Percentiles rank a stretch among this genome's conserved stretches.
phyloP scores from a whole-genome alignment of 352 stramenopile genomes.

The Pythium coloratum region DNA sequence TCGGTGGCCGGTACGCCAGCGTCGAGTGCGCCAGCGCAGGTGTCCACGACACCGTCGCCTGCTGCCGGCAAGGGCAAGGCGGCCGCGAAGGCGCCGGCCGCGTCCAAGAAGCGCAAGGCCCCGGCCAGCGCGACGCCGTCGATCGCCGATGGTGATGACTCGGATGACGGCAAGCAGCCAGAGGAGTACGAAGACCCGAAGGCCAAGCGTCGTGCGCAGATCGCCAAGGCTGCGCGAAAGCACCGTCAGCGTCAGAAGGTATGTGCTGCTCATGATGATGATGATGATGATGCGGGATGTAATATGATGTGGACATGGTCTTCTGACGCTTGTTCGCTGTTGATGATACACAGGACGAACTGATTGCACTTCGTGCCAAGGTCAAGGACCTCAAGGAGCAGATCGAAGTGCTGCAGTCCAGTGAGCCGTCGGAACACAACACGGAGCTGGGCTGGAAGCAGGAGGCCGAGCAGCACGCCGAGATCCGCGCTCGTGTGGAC shows the following conservation, averaged over 20 bases:
- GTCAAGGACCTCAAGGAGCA: conserved; percentile 90
- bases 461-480: conserved; percentile 85
- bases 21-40: conserved; percentile 16
- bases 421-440: conserved; percentile 87
- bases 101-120: conserved; percentile 77
- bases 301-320: conserved; percentile 1
- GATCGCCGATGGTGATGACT: conserved; percentile 44
- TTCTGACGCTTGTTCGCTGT: not conserved
- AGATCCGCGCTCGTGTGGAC: conserved; percentile 85
- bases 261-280: not conserved
- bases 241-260: conserved; percentile 85
- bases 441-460: conserved; percentile 89
- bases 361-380: conserved; percentile 82
- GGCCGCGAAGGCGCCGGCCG: conserved; percentile 42
- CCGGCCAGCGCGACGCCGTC: conserved; percentile 36
- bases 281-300: not conserved
- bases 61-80: conserved; percentile 41
- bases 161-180: conserved; percentile 56
- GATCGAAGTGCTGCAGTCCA: conserved; percentile 88
- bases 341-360: conserved; percentile 48
- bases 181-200: conserved; percentile 87
- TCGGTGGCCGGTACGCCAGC: conserved; percentile 7
- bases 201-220: conserved; percentile 84
- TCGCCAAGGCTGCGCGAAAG: conserved; percentile 86
- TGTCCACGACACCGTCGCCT: conserved; percentile 7